Evolutionary conservation across 345 rosid species (phyloP), one percentile per base, ranked within the genome.

Genomic region (Dipteronia dyeriana): DNA sequence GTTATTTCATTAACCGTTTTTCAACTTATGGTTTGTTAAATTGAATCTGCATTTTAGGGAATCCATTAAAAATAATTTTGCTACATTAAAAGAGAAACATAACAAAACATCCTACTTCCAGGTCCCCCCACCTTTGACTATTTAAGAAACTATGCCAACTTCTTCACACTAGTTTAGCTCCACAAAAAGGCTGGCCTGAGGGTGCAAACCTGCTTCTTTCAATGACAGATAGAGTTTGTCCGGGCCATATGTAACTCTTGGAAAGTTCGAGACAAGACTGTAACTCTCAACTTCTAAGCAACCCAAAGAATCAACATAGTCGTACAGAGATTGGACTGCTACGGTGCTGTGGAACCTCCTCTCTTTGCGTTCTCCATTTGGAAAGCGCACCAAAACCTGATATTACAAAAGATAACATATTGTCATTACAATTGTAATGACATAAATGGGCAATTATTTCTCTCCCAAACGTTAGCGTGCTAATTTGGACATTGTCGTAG

Each of bases 121-220:
- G 68, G 29, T 53, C 47, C 66, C 66, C 45, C 70, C 60, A 63
- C 54, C 53, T 10, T 10, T 41, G 67, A 61, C 81, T 41, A 45
- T 9, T 59, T 79, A 34, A 74, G 65, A 45, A 53, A 16, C 29
- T 70, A 49, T 47, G 64, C 51, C 68, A 76, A 75, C 16, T 67
- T 41, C 53, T 38, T 57, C 59, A 49, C 56, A 26, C 76, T 88
- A 90, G 89, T 88, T 89, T 73, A 90, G 82, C 94, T 97, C 98
- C 79, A 97, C 94, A 73, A 94, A 97, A 78, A 97, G 98, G 85
- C 98, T 92, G 71, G 96, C 99, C 84, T 94, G 98, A 76, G 99
- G 99, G 89, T 97, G 94, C 85, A 97, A 87, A 73, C 99, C 98
- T 25, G 96, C 91, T 51, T 94, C 98, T 82, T 94, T 90, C 71